Base-by-base conservation (phyloP, 2,329 filamentous ascomycete genomes). In the Penicillium sp. region DNA sequence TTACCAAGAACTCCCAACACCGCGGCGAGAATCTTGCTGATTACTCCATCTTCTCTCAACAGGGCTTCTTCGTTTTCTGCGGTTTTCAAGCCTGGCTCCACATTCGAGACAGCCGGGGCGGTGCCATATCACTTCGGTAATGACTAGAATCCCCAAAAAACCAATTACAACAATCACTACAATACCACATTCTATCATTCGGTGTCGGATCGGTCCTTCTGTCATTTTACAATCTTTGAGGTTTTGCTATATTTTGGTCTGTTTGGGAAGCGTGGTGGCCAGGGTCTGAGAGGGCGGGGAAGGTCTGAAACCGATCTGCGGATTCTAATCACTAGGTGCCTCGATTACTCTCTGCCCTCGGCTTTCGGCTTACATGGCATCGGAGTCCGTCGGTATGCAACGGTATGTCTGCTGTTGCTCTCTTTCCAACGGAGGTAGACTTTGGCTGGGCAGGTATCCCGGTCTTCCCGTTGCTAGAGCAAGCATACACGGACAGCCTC, bases 1-100 rank as follows among this genome's bases (percentile, higher is more conserved):
- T 11, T 22, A 5, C 50, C 19, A 35, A 5, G 22, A 31, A 19
- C 16, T 50, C 33, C 14, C 39, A 35, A 24, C 33, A 31, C 31
- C 19, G 33, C 37, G 35, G 40, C 44, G 27, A 33, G 39, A 27
- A 53, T 22, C 6, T 58, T 53, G 54, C 65, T 70, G 55, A 71
- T 53, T 36, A 27, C 18, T 41, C 39, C 2, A 22, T 19, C 50
- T 51, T 18, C 11, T 31, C 4, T 36, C 24, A 11, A 19, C 65
- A 96, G 93, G 87, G 84, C 18, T 98, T 98, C 82, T 85, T 97
- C 57, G 83, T 96, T 52, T 97, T 96, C 80, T 98, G 94, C 78
- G 90, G 89, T 58, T 86, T 93, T 66, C 94, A 98, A 77, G 94
- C 92, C 63, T 86, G 90, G 72, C 84, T 97, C 61, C 92, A 98